phyloP scores from a whole-genome alignment of 192 early-diverging fungal genomes.

The Entrophospora sp. region DNA sequence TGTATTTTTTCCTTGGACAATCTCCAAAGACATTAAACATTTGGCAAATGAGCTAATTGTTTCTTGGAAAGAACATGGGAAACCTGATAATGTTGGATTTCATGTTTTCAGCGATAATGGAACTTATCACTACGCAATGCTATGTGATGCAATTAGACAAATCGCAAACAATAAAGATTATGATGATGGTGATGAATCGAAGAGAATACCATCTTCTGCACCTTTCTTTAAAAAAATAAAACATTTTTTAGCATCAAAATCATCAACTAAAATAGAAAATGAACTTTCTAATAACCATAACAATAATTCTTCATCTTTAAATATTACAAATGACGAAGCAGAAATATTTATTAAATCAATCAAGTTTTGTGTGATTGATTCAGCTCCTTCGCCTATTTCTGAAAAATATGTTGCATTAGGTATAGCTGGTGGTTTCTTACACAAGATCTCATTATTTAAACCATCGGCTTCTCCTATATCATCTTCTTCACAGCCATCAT shows the following conservation, averaged over 20 bases:
- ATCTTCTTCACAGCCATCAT: neutral
- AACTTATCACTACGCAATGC: conserved; percentile 16
- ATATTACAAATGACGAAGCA: neutral
- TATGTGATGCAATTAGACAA: conserved; percentile 2
- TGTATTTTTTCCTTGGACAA: conserved; percentile 14
- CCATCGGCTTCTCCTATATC: neutral
- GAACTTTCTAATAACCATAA: no score
- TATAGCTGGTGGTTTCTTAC: conserved; percentile 5
- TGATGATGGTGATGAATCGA: no score
- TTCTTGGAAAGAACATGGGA: conserved; percentile 6
- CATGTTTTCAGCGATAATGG: conserved; percentile 19
- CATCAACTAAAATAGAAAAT: neutral
- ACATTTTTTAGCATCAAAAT: neutral
- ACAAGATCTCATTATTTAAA: no score
- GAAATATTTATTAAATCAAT: conserved; percentile 12
- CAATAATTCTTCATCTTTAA: no score
- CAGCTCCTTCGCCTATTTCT: conserved; percentile 15
- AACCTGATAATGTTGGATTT: conserved; percentile 11
- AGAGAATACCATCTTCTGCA: neutral
- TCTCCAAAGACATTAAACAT: neutral
- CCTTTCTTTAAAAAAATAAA: neutral
- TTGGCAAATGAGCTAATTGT: conserved; percentile 6
- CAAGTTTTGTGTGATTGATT: conserved; percentile 16
- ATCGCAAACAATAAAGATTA: neutral
- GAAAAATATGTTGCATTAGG: conserved; percentile 18